A percentile compares a stretch with the other conserved stretches of the same genome.
phyloP scores from a whole-genome alignment of 257 asterid species.

The Schizonepeta tenuifolia region DNA sequence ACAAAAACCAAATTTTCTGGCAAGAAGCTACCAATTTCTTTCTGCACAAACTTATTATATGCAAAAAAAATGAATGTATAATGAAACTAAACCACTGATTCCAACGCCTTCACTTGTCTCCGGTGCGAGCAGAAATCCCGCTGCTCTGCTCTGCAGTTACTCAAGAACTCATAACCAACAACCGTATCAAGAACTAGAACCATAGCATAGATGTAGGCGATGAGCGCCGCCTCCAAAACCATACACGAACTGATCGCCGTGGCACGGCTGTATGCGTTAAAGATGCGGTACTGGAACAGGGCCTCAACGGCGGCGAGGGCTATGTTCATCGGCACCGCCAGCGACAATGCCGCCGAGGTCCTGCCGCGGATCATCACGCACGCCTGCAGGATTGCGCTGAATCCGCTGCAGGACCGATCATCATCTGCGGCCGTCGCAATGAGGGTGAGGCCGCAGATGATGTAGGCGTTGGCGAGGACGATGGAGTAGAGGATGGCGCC shows the following conservation, averaged over 20 bases:
- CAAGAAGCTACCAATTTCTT: neutral
- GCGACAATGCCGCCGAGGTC: conserved; percentile 53
- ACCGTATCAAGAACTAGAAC: conserved; percentile 69
- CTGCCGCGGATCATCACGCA: conserved; percentile 55
- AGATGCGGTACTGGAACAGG: conserved; percentile 64
- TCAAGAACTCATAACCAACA: conserved; percentile 54
- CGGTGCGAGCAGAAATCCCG: conserved; percentile 1
- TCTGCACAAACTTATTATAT: neutral
- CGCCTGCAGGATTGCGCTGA: conserved; percentile 51
- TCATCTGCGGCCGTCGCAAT: conserved; percentile 49
- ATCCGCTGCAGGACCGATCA: conserved; percentile 41
- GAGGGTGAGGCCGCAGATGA: conserved; percentile 51
- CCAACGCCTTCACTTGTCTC: conserved; percentile 14
- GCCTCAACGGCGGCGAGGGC: conserved; percentile 64
- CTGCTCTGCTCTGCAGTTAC: conserved; percentile 39
- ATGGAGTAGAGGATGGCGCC: conserved; percentile 65
- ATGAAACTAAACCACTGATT: neutral
- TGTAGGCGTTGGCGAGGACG: conserved; percentile 64
- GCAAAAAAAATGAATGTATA: neutral
- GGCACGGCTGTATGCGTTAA: conserved; percentile 35
- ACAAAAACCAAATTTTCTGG: neutral
- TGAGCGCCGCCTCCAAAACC: conserved; percentile 59
- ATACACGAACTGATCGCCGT: conserved; percentile 26
- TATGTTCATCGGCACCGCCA: conserved; percentile 57
- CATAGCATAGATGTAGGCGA: conserved; percentile 63